Evolutionary conservation across 805 yeast species (phyloP).

Genomic region (Candida incommunis): DNA sequence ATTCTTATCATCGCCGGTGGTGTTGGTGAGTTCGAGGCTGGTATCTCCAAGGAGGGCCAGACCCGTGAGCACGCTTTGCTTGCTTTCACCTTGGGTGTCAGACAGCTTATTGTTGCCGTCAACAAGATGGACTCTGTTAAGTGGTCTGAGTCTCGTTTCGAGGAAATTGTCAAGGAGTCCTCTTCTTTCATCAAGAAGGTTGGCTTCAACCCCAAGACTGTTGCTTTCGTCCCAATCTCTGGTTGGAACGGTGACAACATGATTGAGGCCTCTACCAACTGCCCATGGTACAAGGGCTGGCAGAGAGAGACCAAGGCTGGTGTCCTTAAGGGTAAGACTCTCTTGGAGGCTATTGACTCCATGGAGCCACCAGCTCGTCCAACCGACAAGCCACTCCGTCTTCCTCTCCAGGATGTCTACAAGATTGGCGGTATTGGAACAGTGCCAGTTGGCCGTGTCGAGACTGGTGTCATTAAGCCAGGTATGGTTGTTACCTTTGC

Average conservation of each 20-base stretch:
- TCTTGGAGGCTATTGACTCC: constrained; percentile 74
- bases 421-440: constrained; percentile 88
- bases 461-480: constrained; percentile 83
- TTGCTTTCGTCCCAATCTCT: constrained; percentile 80
- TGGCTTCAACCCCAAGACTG: constrained; percentile 72
- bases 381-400: constrained; percentile 75
- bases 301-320: constrained; percentile 62
- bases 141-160: constrained; percentile 72
- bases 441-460: constrained; percentile 90
- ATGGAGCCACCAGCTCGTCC: constrained; percentile 72
- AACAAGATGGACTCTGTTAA: constrained; percentile 93
- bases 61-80: constrained; percentile 90
- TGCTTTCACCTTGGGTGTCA: constrained; percentile 82
- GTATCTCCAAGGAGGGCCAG: constrained; percentile 90
- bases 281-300: constrained; percentile 87
- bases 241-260: constrained; percentile 92
- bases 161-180: constrained; percentile 65
- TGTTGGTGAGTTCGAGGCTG: constrained; percentile 91
- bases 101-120: constrained; percentile 76
- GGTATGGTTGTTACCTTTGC: constrained; percentile 85
- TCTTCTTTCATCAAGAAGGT: constrained; percentile 72
- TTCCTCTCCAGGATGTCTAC: constrained; percentile 85
- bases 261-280: constrained; percentile 71
- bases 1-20: constrained; percentile 84
- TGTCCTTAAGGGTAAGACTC: constrained; percentile 62